phyloP scores from a whole-genome alignment of 192 early-diverging fungal genomes.

The Diversispora epigaea region DNA sequence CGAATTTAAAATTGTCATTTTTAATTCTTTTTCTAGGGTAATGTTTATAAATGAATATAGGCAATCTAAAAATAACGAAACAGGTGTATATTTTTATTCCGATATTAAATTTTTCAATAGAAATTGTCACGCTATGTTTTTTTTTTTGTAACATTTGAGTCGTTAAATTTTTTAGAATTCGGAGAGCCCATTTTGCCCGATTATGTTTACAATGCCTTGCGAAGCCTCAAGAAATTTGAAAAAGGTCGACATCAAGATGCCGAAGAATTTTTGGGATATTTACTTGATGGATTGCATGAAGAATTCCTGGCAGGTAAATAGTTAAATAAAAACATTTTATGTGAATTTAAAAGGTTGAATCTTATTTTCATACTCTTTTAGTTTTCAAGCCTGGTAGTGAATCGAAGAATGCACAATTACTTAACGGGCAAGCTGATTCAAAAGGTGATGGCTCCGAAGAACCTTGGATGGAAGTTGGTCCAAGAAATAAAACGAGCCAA shows the following conservation, averaged over 20 bases:
- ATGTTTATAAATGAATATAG: slow-evolving; percentile 63
- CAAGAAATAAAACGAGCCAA: slow-evolving; percentile 71
- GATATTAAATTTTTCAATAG: not conserved
- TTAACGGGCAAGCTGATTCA: not conserved
- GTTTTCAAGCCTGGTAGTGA: not conserved
- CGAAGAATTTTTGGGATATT: slow-evolving; percentile 91
- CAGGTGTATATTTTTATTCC: not conserved
- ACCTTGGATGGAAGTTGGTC: slow-evolving; percentile 90
- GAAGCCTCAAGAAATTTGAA: slow-evolving; percentile 74
- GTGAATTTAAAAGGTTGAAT: not conserved
- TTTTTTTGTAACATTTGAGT: not conserved
- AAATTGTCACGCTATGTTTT: not conserved
- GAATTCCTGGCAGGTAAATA: slow-evolving; percentile 62
- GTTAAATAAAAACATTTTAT: not conserved
- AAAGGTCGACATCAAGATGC: slow-evolving; percentile 92
- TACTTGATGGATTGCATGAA: slow-evolving; percentile 94
- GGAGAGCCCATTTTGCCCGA: slow-evolving; percentile 88
- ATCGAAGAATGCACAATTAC: not conserved
- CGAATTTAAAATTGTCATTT: not conserved
- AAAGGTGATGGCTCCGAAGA: slow-evolving; percentile 28
- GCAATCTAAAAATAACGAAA: slow-evolving; percentile 36
- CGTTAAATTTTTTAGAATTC: slow-evolving; percentile 40
- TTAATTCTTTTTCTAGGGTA: slow-evolving; percentile 42
- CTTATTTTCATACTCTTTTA: not conserved
- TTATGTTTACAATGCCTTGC: slow-evolving; percentile 88